These are phyloP conservation scores for Fusarium phyllophilum DNA, from an alignment of 2,329 filamentous ascomycete species.

Conservation along the genomic window DNA sequence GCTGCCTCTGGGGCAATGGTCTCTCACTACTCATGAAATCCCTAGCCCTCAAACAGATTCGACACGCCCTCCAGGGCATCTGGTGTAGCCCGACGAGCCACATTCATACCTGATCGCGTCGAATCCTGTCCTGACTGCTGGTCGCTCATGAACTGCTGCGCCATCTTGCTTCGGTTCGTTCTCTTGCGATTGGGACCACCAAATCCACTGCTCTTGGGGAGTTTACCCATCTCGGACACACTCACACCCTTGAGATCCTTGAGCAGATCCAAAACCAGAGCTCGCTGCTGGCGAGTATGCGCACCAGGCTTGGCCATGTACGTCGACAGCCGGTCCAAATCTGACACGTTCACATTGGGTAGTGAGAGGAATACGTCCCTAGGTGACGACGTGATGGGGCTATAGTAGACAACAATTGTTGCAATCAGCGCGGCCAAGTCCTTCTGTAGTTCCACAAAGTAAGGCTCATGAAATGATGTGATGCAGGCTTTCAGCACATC, in stretches of 20 bases:
- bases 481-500: conserved; percentile 92
- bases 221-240: conserved; percentile 91
- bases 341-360: conserved; percentile 76
- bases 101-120: conserved; percentile 44
- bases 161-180: conserved; percentile 60
- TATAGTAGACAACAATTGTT: conserved; percentile 82
- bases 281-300: conserved; percentile 80
- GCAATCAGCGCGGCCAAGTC: conserved; percentile 91
- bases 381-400: conserved; percentile 74
- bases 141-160: conserved; percentile 73
- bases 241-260: conserved; percentile 90
- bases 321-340: conserved; percentile 72
- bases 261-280: conserved; percentile 83
- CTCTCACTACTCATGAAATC: background rate
- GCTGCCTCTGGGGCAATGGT: background rate
- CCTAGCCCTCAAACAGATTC: conserved; percentile 57
- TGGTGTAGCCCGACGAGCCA: conserved; percentile 53
- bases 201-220: conserved; percentile 65
- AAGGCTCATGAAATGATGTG: conserved; percentile 90
- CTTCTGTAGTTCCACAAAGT: conserved; percentile 96
- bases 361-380: conserved; percentile 80
- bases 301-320: conserved; percentile 67
- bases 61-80: conserved; percentile 66
- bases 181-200: conserved; percentile 44
- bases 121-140: conserved; percentile 47